Percentiles rank a stretch among this genome's conserved stretches.
Conservation (phyloP, 2,329 filamentous ascomycete genomes). For the Cladophialophora bantiana region DNA sequence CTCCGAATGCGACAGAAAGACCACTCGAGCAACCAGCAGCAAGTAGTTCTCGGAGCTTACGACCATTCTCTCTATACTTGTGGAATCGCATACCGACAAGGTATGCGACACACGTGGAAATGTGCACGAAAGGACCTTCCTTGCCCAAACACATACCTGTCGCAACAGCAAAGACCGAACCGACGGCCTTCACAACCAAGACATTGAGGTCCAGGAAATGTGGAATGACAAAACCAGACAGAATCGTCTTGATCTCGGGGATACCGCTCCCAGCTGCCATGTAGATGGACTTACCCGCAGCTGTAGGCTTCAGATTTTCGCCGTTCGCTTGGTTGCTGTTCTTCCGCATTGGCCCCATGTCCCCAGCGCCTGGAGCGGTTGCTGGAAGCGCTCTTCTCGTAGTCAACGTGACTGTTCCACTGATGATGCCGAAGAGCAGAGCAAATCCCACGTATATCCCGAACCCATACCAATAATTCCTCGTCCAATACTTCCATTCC, state of each 20-base stretch:
- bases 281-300: conserved; percentile 61
- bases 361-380: conserved; percentile 45
- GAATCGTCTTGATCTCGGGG: conserved; percentile 68
- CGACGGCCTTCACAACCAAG: conserved; percentile 64
- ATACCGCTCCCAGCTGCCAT: conserved; percentile 67
- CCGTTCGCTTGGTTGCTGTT: conserved; percentile 53
- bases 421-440: conserved; percentile 58
- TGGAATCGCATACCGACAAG: conserved; percentile 60
- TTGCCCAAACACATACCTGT: conserved; percentile 68
- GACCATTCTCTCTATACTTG: conserved; percentile 64
- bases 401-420: conserved; percentile 57
- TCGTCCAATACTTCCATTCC: conserved; percentile 55
- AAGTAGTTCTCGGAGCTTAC: conserved; percentile 66
- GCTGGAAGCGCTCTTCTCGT: conserved; percentile 59
- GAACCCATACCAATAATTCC: conserved; percentile 52
- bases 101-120: conserved; percentile 64
- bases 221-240: conserved; percentile 67
- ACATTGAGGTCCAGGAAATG: conserved; percentile 64
- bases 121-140: conserved; percentile 69
- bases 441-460: conserved; percentile 60
- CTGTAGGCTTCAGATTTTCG: conserved; percentile 49
- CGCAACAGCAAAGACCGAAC: conserved; percentile 64
- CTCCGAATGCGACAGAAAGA: conserved; percentile 67
- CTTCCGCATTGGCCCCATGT: conserved; percentile 54
- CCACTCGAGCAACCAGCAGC: conserved; percentile 65